Percentiles rank a stretch among this genome's conserved stretches.
phyloP scores from a whole-genome alignment of 805 yeast species.

The Cyberlindnera galapagoensis region DNA sequence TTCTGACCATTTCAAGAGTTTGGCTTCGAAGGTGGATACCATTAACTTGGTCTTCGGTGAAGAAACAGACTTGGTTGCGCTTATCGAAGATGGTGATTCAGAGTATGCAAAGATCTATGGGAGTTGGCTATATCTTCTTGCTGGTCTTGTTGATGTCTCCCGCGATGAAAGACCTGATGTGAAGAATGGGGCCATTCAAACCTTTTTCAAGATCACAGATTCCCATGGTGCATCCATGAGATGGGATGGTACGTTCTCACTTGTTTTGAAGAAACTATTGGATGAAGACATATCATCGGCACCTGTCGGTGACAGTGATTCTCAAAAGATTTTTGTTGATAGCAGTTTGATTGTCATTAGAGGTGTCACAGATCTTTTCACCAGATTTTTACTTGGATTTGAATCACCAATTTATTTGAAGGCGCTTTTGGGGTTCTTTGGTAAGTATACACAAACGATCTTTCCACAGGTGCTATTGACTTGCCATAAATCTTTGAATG shows the following conservation, averaged over 20 bases:
- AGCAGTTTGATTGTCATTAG: conserved; percentile 53
- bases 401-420: conserved; percentile 42
- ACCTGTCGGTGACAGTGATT: conserved; percentile 22
- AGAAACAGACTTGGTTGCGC: conserved; percentile 20
- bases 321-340: conserved; percentile 45
- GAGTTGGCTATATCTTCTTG: conserved; percentile 60
- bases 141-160: conserved; percentile 56
- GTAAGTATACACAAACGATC: conserved; percentile 32
- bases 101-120: conserved; percentile 29
- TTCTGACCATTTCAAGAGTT: conserved; percentile 59
- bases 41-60: conserved; percentile 11
- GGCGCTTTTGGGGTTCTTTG: conserved; percentile 44
- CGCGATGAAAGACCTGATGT: conserved; percentile 69
- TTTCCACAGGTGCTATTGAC: conserved; percentile 48
- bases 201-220: conserved; percentile 75
- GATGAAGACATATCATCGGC: conserved; percentile 10
- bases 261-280: conserved; percentile 55
- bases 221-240: conserved; percentile 55
- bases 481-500: conserved; percentile 47
- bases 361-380: conserved; percentile 60
- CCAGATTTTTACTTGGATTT: conserved; percentile 41
- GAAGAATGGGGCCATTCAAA: conserved; percentile 83
- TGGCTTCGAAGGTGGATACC: conserved; percentile 1
- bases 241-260: conserved; percentile 63
- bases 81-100: conserved; percentile 19